Evolutionary conservation across 2,329 filamentous ascomycete genomes (phyloP), one percentile per base, ranked within the genome.

Genomic region (Aspergillus puulaauensis): DNA sequence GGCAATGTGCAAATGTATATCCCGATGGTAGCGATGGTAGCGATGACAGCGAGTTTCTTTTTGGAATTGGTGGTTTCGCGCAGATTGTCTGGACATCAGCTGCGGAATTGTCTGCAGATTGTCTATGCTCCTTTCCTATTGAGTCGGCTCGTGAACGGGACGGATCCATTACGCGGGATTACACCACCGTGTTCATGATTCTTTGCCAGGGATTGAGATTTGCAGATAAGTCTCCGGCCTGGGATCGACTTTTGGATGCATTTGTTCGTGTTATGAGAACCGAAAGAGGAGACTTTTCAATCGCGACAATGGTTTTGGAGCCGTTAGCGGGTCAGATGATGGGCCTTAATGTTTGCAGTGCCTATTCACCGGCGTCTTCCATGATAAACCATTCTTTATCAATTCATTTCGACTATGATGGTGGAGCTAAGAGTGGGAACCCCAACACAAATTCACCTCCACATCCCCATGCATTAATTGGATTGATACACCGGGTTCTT

Each of bases 231-330:
- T 62, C 60, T 56, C 37, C 70, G 11, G 68, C 71, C 41, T 83
- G 81, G 80, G 68, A 71, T 50, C 59, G 78, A 0, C 76, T 93
- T 1, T 85, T 90, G 52, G 76, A 82, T 8, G 72, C 79, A 1
- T 75, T 90, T 8, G 77, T 83, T 3, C 73, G 80, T 8, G 82
- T 84, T 52, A 83, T 88, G 6, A 81, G 79, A 17, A 76, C 80
- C 12, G 86, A 91, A 61, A 83, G 83, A 52, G 90, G 90, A 3
- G 86, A 91, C 60, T 83, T 84, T 15, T 87, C 86, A 6, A 81
- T 87, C 41, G 83, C 86, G 5, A 78, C 90, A 50, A 82, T 84
- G 23, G 80, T 91, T 1, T 78, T 93, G 40, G 91, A 96, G 60
- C 89, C 88, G 1, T 67, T 95, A 3, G 84, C 90, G 0, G 87